phyloP scores from a whole-genome alignment of 2,329 filamentous ascomycete genomes.

The Aspergillus sp. region DNA sequence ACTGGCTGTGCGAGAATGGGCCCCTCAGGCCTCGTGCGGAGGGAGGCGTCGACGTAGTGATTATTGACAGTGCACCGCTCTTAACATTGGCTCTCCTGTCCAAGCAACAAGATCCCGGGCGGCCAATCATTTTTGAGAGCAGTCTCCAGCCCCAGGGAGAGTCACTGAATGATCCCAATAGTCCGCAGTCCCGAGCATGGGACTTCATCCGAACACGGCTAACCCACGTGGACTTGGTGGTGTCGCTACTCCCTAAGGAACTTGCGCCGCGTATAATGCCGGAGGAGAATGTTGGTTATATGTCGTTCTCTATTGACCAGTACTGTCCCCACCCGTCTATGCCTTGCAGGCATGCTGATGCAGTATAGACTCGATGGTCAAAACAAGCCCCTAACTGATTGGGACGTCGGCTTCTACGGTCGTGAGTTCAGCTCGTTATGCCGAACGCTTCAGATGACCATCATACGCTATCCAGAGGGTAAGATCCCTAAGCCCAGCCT shows the following conservation, averaged over 20 bases:
- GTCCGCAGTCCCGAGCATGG: constrained; percentile 71
- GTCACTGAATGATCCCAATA: constrained; percentile 60
- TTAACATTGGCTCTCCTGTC: constrained; percentile 71
- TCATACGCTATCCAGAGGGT: constrained; percentile 11
- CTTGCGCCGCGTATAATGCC: constrained; percentile 71
- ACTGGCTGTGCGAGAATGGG: constrained; percentile 68
- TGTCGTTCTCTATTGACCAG: constrained; percentile 77
- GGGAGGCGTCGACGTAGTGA: constrained; percentile 72
- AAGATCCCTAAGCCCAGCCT: background rate
- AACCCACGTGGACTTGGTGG: constrained; percentile 71
- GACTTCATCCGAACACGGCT: constrained; percentile 71
- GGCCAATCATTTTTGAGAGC: constrained; percentile 76
- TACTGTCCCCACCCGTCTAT: constrained; percentile 26
- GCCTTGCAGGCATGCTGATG: constrained; percentile 11
- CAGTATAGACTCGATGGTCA: constrained; percentile 65
- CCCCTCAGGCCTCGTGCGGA: constrained; percentile 63
- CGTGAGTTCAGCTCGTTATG: constrained; percentile 13
- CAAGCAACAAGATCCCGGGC: constrained; percentile 65
- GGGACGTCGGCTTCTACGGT: constrained; percentile 36
- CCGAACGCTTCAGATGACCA: background rate
- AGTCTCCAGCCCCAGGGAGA: constrained; percentile 78
- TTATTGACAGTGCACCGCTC: constrained; percentile 81
- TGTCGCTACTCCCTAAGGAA: constrained; percentile 71
- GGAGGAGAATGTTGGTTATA: constrained; percentile 64
- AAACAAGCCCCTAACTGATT: constrained; percentile 69